Evolutionary conservation across 1,139 yeast species (phyloP).

Genomic region (Geotrichum europaeum): DNA sequence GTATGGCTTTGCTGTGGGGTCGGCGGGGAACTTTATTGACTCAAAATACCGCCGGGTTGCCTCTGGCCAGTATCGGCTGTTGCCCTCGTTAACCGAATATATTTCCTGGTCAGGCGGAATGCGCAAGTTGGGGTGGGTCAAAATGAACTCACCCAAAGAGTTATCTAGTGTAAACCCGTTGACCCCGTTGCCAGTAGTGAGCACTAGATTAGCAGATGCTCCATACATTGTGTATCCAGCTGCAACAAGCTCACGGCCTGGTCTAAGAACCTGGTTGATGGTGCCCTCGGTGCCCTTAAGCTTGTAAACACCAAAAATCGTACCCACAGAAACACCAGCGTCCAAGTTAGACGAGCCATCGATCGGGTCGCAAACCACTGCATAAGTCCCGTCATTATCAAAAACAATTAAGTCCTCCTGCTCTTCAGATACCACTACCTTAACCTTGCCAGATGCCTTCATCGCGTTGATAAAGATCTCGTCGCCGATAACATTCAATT

Average conservation of each 20-base stretch:
- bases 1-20: conserved; percentile 68
- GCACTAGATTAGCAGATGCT: conserved; percentile 91
- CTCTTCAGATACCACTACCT: conserved; percentile 86
- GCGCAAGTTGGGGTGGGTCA: conserved; percentile 72
- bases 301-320: conserved; percentile 86
- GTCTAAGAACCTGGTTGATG: conserved; percentile 79
- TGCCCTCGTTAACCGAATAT: conserved; percentile 93
- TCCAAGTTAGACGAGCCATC: conserved; percentile 95
- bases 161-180: conserved; percentile 92
- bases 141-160: conserved; percentile 80
- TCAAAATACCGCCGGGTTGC: conserved; percentile 61
- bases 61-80: conserved; percentile 78
- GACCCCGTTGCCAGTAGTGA: conserved; percentile 88
- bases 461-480: conserved; percentile 95
- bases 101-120: conserved; percentile 64
- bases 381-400: conserved; percentile 69
- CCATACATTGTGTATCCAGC: conserved; percentile 99
- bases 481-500: conserved; percentile 93
- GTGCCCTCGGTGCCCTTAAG: conserved; percentile 67
- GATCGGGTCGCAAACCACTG: conserved; percentile 96
- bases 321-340: conserved; percentile 98
- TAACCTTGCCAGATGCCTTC: conserved; percentile 88
- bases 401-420: conserved; percentile 92
- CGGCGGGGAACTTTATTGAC: conserved; percentile 63
- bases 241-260: conserved; percentile 90